Conservation (phyloP, 1,284 basidiomycete genomes). For the Cryptococcus neoformans region DNA sequence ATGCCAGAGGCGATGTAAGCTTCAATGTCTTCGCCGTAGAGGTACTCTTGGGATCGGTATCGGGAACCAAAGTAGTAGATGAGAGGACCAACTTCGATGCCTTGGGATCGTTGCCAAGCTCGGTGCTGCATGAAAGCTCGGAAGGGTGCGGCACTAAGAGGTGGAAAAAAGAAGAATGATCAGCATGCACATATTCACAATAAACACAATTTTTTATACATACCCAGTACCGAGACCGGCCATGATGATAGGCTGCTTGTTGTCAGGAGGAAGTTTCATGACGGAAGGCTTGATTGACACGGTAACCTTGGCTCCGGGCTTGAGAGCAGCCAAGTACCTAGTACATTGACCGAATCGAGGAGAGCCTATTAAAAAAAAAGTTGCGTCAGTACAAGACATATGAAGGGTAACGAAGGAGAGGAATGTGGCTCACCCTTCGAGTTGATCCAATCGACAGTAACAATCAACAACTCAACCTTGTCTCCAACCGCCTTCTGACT, state of each 20-base stretch:
- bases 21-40: constrained; percentile 66
- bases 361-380: constrained; percentile 55
- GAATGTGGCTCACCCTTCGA: constrained; percentile 71
- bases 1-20: constrained; percentile 71
- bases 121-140: constrained; percentile 96
- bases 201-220: constrained; percentile 7
- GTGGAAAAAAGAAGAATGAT: not conserved
- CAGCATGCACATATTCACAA: not conserved
- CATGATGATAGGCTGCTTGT: constrained; percentile 93
- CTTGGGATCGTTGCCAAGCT: constrained; percentile 73
- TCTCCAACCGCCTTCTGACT: constrained; percentile 92
- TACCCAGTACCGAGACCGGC: constrained; percentile 92
- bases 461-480: constrained; percentile 88
- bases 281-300: constrained; percentile 98
- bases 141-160: constrained; percentile 79
- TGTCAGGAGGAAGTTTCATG: constrained; percentile 91
- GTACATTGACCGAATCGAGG: constrained; percentile 93
- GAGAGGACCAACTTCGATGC: constrained; percentile 78
- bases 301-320: constrained; percentile 79
- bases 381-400: not conserved
- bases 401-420: not conserved
- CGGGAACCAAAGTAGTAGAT: constrained; percentile 99
- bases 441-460: constrained; percentile 92
- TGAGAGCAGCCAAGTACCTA: constrained; percentile 81
- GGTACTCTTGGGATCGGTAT: constrained; percentile 89